Evolutionary conservation across 2,329 filamentous ascomycete genomes (phyloP).

Genomic region (Colletotrichum lini): DNA sequence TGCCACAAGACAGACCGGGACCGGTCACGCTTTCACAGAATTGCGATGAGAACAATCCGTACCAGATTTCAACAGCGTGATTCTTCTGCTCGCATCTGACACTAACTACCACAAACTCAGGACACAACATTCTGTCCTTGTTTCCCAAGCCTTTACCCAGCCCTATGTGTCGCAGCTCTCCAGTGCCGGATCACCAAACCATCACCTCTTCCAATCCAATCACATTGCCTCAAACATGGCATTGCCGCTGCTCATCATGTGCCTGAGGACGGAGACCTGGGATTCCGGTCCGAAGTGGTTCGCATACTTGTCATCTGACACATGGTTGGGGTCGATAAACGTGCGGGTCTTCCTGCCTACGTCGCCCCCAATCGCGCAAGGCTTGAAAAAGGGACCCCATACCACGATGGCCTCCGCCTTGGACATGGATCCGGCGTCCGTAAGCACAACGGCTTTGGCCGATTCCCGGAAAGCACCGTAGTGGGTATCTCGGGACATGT

Average conservation of each 20-base stretch:
- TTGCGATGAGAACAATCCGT: no score
- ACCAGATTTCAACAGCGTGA: neutral
- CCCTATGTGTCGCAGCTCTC: neutral
- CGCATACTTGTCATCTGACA: neutral
- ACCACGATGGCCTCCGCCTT: conserved; percentile 4
- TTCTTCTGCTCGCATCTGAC: neutral
- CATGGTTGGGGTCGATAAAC: neutral
- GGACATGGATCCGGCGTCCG: neutral
- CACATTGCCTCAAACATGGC: neutral
- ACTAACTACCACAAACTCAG: no score
- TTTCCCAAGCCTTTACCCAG: neutral
- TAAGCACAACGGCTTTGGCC: neutral
- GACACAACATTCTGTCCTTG: neutral
- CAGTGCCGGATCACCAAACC: neutral
- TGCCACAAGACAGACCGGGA: no score
- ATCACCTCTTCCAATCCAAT: neutral
- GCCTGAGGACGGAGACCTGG: neutral
- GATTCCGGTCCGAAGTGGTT: neutral
- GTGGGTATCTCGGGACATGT: neutral
- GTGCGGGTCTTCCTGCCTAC: neutral
- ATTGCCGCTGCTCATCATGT: neutral
- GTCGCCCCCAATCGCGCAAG: neutral
- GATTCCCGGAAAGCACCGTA: neutral
- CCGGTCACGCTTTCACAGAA: no score
- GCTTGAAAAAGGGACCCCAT: neutral